These are phyloP conservation scores for Cladosporium cucumerinum DNA, from an alignment of 2,329 filamentous ascomycete genomes.

Conservation along the genomic window DNA sequence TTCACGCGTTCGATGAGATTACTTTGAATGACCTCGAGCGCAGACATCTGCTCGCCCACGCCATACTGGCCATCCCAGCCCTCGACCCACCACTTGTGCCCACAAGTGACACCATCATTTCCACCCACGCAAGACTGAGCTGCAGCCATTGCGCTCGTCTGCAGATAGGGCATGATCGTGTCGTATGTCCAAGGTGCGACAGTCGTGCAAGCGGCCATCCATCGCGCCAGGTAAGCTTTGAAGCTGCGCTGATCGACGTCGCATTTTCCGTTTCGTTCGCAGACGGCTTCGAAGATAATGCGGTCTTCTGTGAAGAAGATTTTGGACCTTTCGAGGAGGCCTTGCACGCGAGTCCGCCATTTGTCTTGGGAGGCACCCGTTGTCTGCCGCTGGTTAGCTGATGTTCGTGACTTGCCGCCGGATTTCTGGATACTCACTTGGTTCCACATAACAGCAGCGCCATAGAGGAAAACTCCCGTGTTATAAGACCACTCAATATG, in stretches of 20 bases:
- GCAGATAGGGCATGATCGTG: constrained; percentile 50
- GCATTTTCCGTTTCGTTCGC: constrained; percentile 41
- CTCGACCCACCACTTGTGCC: constrained; percentile 41
- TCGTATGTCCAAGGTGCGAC: constrained; percentile 56
- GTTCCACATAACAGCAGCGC: constrained; percentile 48
- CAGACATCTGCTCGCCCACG: constrained; percentile 57
- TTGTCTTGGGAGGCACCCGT: constrained; percentile 21
- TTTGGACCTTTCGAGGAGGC: constrained; percentile 28
- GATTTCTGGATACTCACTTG: constrained; percentile 10
- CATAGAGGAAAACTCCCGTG: constrained; percentile 44
- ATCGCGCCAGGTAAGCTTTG: constrained; percentile 42
- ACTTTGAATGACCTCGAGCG: constrained; percentile 50
- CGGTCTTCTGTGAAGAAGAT: constrained; percentile 39
- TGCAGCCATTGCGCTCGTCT: constrained; percentile 52
- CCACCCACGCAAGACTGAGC: constrained; percentile 53
- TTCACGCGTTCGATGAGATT: constrained; percentile 38
- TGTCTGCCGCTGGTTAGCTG: constrained; percentile 21
- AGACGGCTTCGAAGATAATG: constrained; percentile 45
- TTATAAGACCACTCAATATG: constrained; percentile 50
- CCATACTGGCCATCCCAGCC: constrained; percentile 47
- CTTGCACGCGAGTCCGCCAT: constrained; percentile 24
- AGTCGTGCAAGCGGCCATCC: constrained; percentile 54
- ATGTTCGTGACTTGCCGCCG: neutral
- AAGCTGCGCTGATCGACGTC: constrained; percentile 44
- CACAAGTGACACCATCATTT: constrained; percentile 43